Conservation (phyloP, 2,329 filamentous ascomycete genomes). For the Trichoderma endophyticum region DNA sequence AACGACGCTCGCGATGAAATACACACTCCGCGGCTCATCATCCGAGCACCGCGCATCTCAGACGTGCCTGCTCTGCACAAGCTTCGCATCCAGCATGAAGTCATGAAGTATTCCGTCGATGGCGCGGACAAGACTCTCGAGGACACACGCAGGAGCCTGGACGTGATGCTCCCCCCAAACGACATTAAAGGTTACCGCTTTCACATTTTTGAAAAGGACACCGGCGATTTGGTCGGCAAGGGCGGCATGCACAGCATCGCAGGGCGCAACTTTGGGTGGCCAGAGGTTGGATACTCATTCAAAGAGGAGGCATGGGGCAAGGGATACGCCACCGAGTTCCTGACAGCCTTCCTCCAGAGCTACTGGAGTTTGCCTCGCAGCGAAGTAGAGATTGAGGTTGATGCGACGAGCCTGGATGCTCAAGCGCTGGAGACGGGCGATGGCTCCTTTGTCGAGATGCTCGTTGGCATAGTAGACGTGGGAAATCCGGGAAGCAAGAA, state of each 20-base stretch:
- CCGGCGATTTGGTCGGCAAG: not conserved
- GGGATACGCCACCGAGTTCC: conserved; percentile 51
- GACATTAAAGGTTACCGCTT: not conserved
- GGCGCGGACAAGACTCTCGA: not conserved
- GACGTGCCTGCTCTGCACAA: conserved; percentile 4
- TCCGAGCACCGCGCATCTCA: not conserved
- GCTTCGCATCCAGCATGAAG: not conserved
- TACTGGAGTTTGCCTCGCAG: conserved; percentile 44
- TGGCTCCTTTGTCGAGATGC: not conserved
- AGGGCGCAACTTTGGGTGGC: conserved; percentile 41
- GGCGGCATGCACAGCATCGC: not conserved
- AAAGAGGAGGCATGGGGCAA: conserved; percentile 45
- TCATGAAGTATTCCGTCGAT: not conserved
- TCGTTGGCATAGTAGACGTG: not conserved
- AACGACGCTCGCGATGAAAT: not conserved
- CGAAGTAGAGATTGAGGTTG: conserved; percentile 37
- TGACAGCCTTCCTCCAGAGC: conserved; percentile 39
- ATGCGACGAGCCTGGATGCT: conserved; percentile 28
- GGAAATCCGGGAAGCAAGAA: not conserved
- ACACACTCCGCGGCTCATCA: not conserved
- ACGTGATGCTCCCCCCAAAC: not conserved
- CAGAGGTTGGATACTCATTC: conserved; percentile 54
- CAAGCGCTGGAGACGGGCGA: not conserved
- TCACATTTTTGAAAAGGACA: not conserved
- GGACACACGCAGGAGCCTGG: not conserved